These are phyloP conservation scores for Lodderomyces jiufengensis DNA, from an alignment of 1,139 yeast species.

Conservation along the genomic window DNA sequence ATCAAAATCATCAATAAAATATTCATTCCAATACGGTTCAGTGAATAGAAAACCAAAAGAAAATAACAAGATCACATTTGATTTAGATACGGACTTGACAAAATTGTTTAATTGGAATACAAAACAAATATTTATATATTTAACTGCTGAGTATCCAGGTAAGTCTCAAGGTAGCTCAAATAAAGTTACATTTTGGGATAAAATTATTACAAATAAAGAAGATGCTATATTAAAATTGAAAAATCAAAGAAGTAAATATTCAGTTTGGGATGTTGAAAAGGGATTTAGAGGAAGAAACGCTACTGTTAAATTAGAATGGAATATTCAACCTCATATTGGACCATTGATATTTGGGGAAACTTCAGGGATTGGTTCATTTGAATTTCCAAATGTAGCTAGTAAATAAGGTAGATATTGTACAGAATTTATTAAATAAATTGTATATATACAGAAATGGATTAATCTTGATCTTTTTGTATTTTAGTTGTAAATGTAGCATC, in stretches of 20 bases:
- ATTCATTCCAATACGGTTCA: conserved; percentile 74
- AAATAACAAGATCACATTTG: conserved; percentile 69
- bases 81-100: conserved; percentile 59
- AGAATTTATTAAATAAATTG: too few species aligned
- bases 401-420: too few species aligned
- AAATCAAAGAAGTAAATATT: conserved; percentile 66
- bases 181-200: conserved; percentile 89
- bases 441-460: too few species aligned
- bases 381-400: conserved; percentile 11
- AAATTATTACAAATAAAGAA: conserved; percentile 57
- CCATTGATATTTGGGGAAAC: conserved; percentile 70
- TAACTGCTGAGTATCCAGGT: conserved; percentile 86
- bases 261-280: conserved; percentile 83
- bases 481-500: neutral
- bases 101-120: conserved; percentile 95
- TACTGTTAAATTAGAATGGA: conserved; percentile 75
- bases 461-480: too few species aligned
- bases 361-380: conserved; percentile 22
- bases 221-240: conserved; percentile 55
- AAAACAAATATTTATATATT: conserved; percentile 84
- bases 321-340: conserved; percentile 89
- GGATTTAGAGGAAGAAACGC: conserved; percentile 68
- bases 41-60: conserved; percentile 70
- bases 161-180: conserved; percentile 47
- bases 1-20: conserved; percentile 48